Percentiles rank a stretch among this genome's conserved stretches.
Evolutionary conservation across 1,139 yeast species (phyloP).

Genomic region (Suhomyces wounanorum): DNA sequence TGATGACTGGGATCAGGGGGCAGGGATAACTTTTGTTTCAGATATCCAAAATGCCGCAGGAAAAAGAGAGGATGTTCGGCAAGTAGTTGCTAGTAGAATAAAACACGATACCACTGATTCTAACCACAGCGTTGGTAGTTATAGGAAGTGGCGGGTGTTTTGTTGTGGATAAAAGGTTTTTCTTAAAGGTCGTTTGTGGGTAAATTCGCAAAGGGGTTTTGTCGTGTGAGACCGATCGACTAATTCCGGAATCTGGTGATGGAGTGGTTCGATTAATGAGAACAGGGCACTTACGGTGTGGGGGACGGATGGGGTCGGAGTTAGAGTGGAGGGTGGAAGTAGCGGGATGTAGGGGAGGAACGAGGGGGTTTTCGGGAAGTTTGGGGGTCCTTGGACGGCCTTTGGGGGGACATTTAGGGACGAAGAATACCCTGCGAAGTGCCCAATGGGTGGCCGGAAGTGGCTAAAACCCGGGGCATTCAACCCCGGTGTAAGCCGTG

Average conservation of each 20-base stretch:
- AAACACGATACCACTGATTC: neutral
- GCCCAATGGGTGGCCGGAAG: too few species aligned
- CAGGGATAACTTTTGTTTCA: neutral
- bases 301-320: too few species aligned
- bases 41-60: neutral
- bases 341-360: too few species aligned
- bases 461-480: too few species aligned
- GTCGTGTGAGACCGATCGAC: slow-evolving; percentile 9
- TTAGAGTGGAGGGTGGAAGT: too few species aligned
- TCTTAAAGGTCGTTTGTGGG: slow-evolving; percentile 3
- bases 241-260: neutral
- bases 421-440: too few species aligned
- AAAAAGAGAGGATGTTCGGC: slow-evolving; percentile 1
- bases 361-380: too few species aligned
- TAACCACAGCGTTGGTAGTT: neutral
- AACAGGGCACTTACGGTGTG: neutral
- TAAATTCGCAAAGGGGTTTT: slow-evolving; percentile 4
- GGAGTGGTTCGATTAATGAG: neutral
- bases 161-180: slow-evolving; percentile 7
- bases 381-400: too few species aligned
- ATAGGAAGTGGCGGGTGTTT: neutral
- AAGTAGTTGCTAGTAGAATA: neutral
- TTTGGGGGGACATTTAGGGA: too few species aligned
- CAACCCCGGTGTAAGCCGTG: too few species aligned
- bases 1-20: neutral